Base-by-base conservation (phyloP, 2,329 filamentous ascomycete genomes). In the Cytospora piceae region DNA sequence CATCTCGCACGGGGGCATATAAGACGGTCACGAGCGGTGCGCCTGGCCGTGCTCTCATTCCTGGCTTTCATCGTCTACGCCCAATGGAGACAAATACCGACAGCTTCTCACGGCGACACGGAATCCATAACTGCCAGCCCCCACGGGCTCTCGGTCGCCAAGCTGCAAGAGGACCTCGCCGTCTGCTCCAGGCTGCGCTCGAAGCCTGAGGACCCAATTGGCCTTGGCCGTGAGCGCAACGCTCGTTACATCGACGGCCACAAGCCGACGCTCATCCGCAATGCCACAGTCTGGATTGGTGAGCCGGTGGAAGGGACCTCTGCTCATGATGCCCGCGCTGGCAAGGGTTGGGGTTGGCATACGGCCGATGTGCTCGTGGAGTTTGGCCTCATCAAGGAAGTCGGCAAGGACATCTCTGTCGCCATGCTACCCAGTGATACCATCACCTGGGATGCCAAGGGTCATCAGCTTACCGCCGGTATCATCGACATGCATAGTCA, bases 401-500 rank as follows among this genome's bases (percentile, higher is more conserved):
- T 90, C 12, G 78, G 77, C 37, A 62, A 75, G 3, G 74, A 76
- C 34, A 85, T 88, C 56, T 73, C 77, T 0, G 64, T 73, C 9
- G 71, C 73, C 3, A 74, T 75, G 0, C 71, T 89, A 31, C 77
- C 85, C 1, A 71, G 80, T 2, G 79, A 84, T 57, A 81, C 79
- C 0, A 68, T 83, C 5, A 71, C 87, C 11, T 88, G 82, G 73
- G 80, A 90, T 62, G 87, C 86, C 5, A 74, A 81, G 31, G 87
- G 89, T 1, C 82, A 86, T 3, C 85, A 82, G 64, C 77, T 91
- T 24, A 91, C 89, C 0, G 81, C 82, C 9, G 89, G 89, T 20
- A 87, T 91, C 70, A 85, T 91, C 57, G 89, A 91, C 72, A 90
- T 91, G 86, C 89, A 92, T 75, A 87, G 83, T 39, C 89, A 91